Base-by-base conservation (phyloP, 371 early-diverging fungal genomes). In the Cokeromyces recurvatus region DNA sequence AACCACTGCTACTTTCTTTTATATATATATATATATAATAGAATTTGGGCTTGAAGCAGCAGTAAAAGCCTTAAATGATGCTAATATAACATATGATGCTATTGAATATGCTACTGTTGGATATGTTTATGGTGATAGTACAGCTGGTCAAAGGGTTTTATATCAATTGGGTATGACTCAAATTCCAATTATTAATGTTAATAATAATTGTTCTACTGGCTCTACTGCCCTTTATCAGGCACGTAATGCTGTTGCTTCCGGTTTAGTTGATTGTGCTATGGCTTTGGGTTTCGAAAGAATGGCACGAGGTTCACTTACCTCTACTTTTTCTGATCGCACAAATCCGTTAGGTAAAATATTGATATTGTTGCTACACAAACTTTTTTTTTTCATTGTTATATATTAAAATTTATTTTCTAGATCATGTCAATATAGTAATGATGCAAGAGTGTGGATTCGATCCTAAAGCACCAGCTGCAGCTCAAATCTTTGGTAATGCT, bases 141-240 rank as follows among this genome's bases (percentile, higher is more conserved):
- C 87, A 1, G 76, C 75, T 25, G 90, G 89, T 15, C 87, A 90
- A 68, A 78, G 90, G 35, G 80, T 81, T 2, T 54, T 88, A 22
- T 85, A 85, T 52, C 84, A 80, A 50, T 66, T 85, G 15, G 85
- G 83, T 14, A 79, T 79, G 82, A 81, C 82, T 16, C 79, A 78
- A 57, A 83, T 84, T 44, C 79, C 70, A 11, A 57, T 67, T 25
- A 61, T 64, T 53, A 90, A 90, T 51, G 86, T 86, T 54, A 87
- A 88, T 65, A 90, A 88, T 78, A 86, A 87, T 67, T 87, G 90
- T 62, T 78, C 85, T 5, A 87, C 88, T 24, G 88, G 90, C 9
- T 85, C 85, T 1, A 79, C 87, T 15, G 89, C 90, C n/a, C 67
- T 88, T 38, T 85, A 64, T 53, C 66, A 82, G 53, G 90, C 88